Evolutionary conservation across 2,329 filamentous ascomycete genomes (phyloP), one percentile per base, ranked within the genome.

Genomic region (Fusarium staphyleae): DNA sequence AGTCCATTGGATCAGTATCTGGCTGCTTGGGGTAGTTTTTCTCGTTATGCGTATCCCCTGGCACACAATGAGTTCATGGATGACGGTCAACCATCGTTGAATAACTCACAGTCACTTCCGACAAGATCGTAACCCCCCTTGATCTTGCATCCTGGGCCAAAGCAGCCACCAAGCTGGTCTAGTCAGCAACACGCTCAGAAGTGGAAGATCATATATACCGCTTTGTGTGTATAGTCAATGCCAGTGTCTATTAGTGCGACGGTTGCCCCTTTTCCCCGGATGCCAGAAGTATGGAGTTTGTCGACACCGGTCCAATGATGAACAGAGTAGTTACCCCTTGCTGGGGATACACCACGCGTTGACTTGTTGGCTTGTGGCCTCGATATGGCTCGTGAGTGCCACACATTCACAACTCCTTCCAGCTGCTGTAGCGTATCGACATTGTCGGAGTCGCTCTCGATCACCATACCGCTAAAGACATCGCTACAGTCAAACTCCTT

Each of bases 221-320:
- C 71, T 45, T 69, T 63, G 42, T 77, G 75, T 1, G 66, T 72
- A 37, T 77, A 77, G 42, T 76, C 73, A 22, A 77, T 64, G 0
- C 75, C 75, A 1, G 73, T 74, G 45, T 77, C 75, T 32, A 77
- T 70, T 22, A 77, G 64, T 8, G 74, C 75, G 28, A 77, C 64
- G 28, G 67, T 75, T 12, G 67, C 71, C 1, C 74, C 74, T 35
- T 71, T 71, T 3, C 75, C 75, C 8, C 68, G 62, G 13, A 75
- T 70, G 2, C 75, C 75, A n/a, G 62, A 58, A 14, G 65, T 63
- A 33, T 77, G 75, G 2, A 77, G 67, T 44, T 65, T 70, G 16
- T 75, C 70, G 1, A 77, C 75, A 3, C 74, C 73, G 4, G 75
- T 77, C 66, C 71, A 72, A 13, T 68, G 66, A 35, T 76, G 74